Evolutionary conservation across 371 early-diverging fungal species (phyloP).

Genomic region (Saksenaea oblongispora): DNA sequence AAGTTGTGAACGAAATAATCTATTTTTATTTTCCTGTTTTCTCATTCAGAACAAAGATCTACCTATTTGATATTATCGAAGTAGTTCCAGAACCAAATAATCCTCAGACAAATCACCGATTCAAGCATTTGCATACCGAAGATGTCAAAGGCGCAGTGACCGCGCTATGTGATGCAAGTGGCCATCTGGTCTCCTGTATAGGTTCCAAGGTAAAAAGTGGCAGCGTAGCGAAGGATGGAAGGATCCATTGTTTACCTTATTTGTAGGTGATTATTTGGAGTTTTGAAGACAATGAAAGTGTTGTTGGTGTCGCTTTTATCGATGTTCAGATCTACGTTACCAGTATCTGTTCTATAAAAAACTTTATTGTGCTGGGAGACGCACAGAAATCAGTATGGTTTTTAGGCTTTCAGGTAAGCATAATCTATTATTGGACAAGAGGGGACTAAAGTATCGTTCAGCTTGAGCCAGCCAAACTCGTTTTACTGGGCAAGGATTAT

Average conservation of each 20-base stretch:
- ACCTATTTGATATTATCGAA: constrained; percentile 95
- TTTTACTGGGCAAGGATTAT: constrained; percentile 89
- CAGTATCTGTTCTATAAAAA: constrained; percentile 83
- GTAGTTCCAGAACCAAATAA: constrained; percentile 96
- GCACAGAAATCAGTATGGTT: constrained; percentile 92
- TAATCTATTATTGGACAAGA: background rate
- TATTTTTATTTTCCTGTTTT: background rate
- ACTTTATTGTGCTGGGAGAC: constrained; percentile 93
- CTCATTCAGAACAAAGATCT: constrained; percentile 44
- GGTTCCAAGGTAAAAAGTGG: constrained; percentile 77
- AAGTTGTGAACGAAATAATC: constrained; percentile 18
- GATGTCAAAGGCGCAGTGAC: constrained; percentile 97
- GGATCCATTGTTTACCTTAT: constrained; percentile 1
- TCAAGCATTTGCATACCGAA: constrained; percentile 82
- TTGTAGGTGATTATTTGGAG: constrained; percentile 80
- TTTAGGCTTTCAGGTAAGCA: constrained; percentile 85
- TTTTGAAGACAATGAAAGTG: constrained; percentile 86
- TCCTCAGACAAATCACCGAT: constrained; percentile 93
- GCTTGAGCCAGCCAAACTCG: constrained; percentile 92
- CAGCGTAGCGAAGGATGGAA: background rate
- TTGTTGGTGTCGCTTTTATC: constrained; percentile 95
- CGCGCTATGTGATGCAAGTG: constrained; percentile 83
- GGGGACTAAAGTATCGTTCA: constrained; percentile 21
- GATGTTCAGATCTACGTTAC: constrained; percentile 94
- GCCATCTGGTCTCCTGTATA: constrained; percentile 87